Conservation (phyloP, 2,329 filamentous ascomycete genomes). For the Hypoxylon sp. region DNA sequence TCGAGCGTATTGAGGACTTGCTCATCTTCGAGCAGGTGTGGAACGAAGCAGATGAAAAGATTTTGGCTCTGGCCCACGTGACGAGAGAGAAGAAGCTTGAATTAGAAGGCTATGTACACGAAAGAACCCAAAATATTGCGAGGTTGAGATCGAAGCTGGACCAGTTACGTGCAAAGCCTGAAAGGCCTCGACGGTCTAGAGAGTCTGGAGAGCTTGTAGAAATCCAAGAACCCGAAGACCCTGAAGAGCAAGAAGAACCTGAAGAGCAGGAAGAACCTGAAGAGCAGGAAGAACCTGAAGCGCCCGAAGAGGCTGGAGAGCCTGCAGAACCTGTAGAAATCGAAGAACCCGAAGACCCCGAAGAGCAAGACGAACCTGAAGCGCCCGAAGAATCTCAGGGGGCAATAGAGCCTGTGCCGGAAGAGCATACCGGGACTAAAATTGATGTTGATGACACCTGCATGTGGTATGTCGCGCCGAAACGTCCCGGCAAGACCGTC, state of each 20-base stretch:
- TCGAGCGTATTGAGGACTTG: conserved; percentile 37
- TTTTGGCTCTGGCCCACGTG: not conserved
- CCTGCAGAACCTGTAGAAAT: not conserved
- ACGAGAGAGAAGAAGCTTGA: not conserved
- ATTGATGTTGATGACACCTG: not conserved
- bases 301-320: not conserved
- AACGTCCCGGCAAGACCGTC: not conserved
- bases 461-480: not conserved
- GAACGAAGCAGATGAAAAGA: conserved; percentile 13
- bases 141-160: not conserved
- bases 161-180: not conserved
- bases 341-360: not conserved
- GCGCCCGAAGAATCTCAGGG: not conserved
- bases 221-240: not conserved
- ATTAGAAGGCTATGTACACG: too few relatives aligned
- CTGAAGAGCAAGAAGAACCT: not conserved
- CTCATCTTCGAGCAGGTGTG: conserved; percentile 23
- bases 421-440: too few relatives aligned
- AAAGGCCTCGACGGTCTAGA: not conserved
- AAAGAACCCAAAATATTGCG: too few relatives aligned
- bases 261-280: not conserved
- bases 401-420: too few relatives aligned
- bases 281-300: not conserved
- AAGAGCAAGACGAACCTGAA: not conserved
- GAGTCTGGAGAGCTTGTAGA: not conserved